Conservation (phyloP, 495 filamentous ascomycete genomes). For the Penicillium pancosmium region DNA sequence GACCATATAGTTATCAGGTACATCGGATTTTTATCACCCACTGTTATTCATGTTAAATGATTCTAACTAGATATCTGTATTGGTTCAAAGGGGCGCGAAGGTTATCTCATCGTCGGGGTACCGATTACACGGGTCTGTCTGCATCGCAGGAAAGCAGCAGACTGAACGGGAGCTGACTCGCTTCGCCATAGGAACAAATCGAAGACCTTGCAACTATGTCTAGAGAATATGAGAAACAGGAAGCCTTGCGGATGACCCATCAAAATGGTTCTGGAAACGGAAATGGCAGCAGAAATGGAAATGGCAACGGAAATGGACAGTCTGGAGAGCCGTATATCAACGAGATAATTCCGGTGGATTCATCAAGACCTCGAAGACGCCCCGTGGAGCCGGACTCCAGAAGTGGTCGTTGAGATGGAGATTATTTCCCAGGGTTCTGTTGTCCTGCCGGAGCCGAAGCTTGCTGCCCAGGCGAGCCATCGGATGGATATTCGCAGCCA, state of each 20-base stretch:
- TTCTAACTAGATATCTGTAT: slow-evolving; percentile 27
- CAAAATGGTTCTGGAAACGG: slow-evolving; percentile 17
- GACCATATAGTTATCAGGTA: slow-evolving; percentile 58
- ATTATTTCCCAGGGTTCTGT: slow-evolving; percentile 1
- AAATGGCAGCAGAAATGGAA: slow-evolving; percentile 20
- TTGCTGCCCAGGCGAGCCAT: neutral
- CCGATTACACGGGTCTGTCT: slow-evolving; percentile 54
- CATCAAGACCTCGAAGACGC: slow-evolving; percentile 36
- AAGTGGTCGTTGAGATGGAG: slow-evolving; percentile 28
- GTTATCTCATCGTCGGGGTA: slow-evolving; percentile 54
- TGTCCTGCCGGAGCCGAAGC: neutral
- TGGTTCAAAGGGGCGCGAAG: slow-evolving; percentile 50
- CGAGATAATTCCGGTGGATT: slow-evolving; percentile 47
- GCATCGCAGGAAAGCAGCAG: slow-evolving; percentile 5
- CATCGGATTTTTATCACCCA: slow-evolving; percentile 9
- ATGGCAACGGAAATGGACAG: slow-evolving; percentile 12
- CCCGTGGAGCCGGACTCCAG: slow-evolving; percentile 31
- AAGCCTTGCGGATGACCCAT: slow-evolving; percentile 50
- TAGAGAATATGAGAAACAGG: slow-evolving; percentile 54
- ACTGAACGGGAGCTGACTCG: slow-evolving; percentile 7
- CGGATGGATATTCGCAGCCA: neutral
- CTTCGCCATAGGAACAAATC: slow-evolving; percentile 49
- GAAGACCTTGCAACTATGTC: slow-evolving; percentile 55
- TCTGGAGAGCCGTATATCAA: slow-evolving; percentile 52
- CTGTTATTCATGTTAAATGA: slow-evolving; percentile 19